phyloP scores from a whole-genome alignment of 2,329 filamentous ascomycete genomes.

The Aspergillus pseudotamarii region DNA sequence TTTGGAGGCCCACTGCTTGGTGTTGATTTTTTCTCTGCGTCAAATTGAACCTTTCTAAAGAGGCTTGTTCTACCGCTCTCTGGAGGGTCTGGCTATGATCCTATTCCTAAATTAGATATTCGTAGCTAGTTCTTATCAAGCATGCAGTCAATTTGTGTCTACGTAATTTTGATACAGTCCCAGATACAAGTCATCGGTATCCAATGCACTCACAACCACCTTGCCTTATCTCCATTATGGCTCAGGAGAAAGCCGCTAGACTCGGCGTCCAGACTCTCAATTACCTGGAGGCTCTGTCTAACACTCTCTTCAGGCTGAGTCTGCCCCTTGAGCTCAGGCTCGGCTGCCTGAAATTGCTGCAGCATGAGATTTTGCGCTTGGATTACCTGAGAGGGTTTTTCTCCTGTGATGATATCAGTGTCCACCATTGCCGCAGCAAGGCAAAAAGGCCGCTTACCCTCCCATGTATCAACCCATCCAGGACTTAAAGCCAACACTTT shows the following conservation, averaged over 20 bases:
- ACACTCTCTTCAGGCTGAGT: not conserved
- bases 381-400: not conserved
- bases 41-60: too few species aligned
- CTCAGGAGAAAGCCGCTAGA: not conserved
- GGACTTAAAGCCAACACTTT: constrained; percentile 38
- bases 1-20: too few species aligned
- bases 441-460: not conserved
- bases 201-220: not conserved
- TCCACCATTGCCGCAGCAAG: not conserved
- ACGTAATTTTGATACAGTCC: not conserved
- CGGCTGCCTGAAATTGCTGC: not conserved
- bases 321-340: not conserved
- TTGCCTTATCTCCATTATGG: not conserved
- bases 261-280: not conserved
- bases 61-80: not conserved
- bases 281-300: not conserved
- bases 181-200: not conserved
- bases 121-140: not conserved
- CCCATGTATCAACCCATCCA: constrained; percentile 16
- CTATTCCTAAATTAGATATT: not conserved
- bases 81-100: not conserved
- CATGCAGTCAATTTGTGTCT: not conserved
- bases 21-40: too few species aligned
- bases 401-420: not conserved
- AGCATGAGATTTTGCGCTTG: not conserved